Evolutionary conservation across 2,329 filamentous ascomycete species (phyloP), one percentile per base, ranked within the genome.

Genomic region (Nakataea oryzae): DNA sequence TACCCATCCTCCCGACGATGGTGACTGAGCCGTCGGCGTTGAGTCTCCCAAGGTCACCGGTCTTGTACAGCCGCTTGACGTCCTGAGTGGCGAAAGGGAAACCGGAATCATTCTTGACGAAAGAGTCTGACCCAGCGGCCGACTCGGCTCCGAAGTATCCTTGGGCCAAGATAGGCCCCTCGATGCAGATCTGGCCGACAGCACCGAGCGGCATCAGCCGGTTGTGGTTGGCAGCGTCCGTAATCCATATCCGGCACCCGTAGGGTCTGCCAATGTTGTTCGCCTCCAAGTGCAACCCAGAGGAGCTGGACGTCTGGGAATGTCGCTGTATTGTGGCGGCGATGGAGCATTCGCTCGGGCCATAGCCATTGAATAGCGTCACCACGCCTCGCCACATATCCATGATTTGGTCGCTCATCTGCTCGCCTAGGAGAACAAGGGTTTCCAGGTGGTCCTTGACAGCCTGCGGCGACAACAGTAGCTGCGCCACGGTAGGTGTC

Each of bases 151-250:
- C 67, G 59, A 76, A 67, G 17, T 76, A 74, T 5, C 71, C 71
- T 63, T 76, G 74, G 3, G 75, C 76, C 7, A 79, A 67, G 0
- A 75, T 81, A 0, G 81, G 81, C 0, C 84, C 83, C 66, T 86
- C 83, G 34, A 88, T 80, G 3, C 86, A 76, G 2, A 88, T 73
- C 67, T 87, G 85, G 0, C 83, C 83, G 0, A 83, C 72, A 0
- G 79, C 76, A 1, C 83, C 83, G 14, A 82, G 70, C 0, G 81
- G 82, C 72, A 81, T 75, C 50, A 82, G 74, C 34, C 76, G 77
- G 64, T 76, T 76, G 32, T 76, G 74, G 61, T 84, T 77, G 3
- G 82, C 76, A 0, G 78, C 76, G 58, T 80, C 80, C 21, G 82
- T 77, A 21, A 84, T 75, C 75, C 81, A 79, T 57, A 81, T 79